phyloP scores from a whole-genome alignment of 106 monocot species.

The Dioscorea dumetorum region DNA sequence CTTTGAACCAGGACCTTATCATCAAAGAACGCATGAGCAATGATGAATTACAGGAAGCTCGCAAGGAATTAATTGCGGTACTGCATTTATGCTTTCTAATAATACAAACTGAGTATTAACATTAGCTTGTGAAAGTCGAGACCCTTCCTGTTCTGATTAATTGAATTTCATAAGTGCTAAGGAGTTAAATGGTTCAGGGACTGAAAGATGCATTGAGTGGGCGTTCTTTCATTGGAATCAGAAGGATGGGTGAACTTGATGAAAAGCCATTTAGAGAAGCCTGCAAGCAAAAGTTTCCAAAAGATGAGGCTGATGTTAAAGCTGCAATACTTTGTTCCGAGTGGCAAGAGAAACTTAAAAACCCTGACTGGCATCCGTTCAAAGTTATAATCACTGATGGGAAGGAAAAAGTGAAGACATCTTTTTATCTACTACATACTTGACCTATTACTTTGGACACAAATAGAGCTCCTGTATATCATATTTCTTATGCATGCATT shows the following conservation, averaged over 20 bases:
- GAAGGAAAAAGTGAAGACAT: slow-evolving; percentile 29
- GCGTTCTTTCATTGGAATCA: slow-evolving; percentile 41
- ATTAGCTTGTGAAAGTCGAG: no score
- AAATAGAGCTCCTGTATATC: no score
- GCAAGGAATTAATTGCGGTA: slow-evolving; percentile 60
- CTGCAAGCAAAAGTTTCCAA: slow-evolving; percentile 32
- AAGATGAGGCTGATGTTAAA: slow-evolving; percentile 32
- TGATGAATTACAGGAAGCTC: slow-evolving; percentile 67
- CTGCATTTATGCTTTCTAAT: no score
- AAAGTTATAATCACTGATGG: slow-evolving; percentile 23
- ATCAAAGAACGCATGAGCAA: slow-evolving; percentile 47
- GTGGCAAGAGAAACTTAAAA: slow-evolving; percentile 49
- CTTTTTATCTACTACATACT: no score
- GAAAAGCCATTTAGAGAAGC: slow-evolving; percentile 29
- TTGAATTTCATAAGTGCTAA: no score
- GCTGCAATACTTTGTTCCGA: slow-evolving; percentile 24
- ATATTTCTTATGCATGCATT: no score
- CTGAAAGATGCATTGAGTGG: slow-evolving; percentile 22
- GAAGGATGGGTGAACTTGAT: slow-evolving; percentile 67
- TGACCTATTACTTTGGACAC: no score
- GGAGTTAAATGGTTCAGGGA: slow-evolving; percentile 17
- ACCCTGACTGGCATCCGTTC: slow-evolving; percentile 57
- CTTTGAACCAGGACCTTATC: slow-evolving; percentile 32
- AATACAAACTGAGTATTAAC: no score
- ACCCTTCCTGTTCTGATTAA: no score